A percentile compares a stretch with the other conserved stretches of the same genome.
Evolutionary conservation across 164 flowering plant genomes (phyloP).

Genomic region (Chimonanthus praecox): DNA sequence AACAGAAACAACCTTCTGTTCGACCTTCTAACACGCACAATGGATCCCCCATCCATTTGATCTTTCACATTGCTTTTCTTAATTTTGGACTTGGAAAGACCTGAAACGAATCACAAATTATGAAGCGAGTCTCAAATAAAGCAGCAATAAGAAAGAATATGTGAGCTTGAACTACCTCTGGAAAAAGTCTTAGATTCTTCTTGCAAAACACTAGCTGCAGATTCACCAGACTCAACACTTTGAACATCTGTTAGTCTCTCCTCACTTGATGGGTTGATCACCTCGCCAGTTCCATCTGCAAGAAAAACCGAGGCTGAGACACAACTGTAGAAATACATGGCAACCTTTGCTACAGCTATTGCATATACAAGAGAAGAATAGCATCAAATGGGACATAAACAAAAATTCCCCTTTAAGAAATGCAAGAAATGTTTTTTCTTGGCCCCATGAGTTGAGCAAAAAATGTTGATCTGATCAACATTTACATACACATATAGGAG

Average conservation of each 20-base stretch:
- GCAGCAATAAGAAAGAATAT: not conserved
- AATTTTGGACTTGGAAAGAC: constrained; percentile 28
- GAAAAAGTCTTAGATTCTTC: constrained; percentile 28
- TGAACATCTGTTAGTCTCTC: constrained; percentile 18
- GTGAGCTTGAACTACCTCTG: constrained; percentile 36
- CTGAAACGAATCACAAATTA: constrained; percentile 21
- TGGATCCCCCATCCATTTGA: constrained; percentile 16
- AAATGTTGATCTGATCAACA: too few species aligned
- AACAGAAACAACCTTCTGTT: constrained; percentile 28
- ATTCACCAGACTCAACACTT: constrained; percentile 28
- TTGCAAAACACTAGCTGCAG: constrained; percentile 38
- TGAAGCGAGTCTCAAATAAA: not conserved
- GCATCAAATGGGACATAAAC: not conserved
- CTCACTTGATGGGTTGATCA: constrained; percentile 34
- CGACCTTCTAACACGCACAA: constrained; percentile 28
- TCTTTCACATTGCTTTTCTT: constrained; percentile 27
- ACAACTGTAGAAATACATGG: constrained; percentile 2
- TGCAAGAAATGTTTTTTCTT: too few species aligned
- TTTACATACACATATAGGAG: too few species aligned
- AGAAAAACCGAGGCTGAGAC: constrained; percentile 2
- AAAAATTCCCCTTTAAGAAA: not conserved
- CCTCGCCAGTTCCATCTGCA: constrained; percentile 42
- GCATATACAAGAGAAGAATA: not conserved
- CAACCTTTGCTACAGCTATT: not conserved
- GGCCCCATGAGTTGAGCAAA: too few species aligned